Base-by-base conservation (phyloP, 2,329 filamentous ascomycete species). In the Fusarium coffeatum region DNA sequence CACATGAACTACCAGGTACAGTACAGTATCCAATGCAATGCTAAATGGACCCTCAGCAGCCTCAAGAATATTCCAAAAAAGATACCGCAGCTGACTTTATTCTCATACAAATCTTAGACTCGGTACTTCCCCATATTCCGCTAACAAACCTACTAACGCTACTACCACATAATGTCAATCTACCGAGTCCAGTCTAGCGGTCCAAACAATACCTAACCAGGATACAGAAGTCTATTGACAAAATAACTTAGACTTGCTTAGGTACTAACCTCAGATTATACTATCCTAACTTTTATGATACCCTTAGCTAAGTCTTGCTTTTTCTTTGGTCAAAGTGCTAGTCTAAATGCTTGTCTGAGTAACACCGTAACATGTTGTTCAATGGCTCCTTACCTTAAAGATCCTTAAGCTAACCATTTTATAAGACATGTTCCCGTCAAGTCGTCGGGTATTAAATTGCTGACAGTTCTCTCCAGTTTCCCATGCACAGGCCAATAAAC, bases 1-100 rank as follows among this genome's bases (percentile, higher is more conserved):
- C 66, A 66, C 59, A 41, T 48, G 65, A 64, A 50, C 59, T 51
- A 37, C 34, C 9, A 37, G 34, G 34, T 30, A 30, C 28, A 30
- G 16, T 30, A 30, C 12, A 30, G 13, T n/a, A 37, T 37, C 34
- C 18, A 37, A 37, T n/a, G 18, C 41, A 43, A 22, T 48, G 40
- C 25, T 27, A 25, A 27, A 51, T 18, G 49, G 34, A 42, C 23
- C 34, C 49, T 41, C 23, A 53, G 23, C 20, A 20, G 18, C 32
- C 23, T 27, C 48, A 41, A 13, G 18, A 42, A 53, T 28, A 27
- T 28, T 40, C 8, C 34, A 18, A 53, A 34, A 37, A 42, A 16
- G 22, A 41, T 27, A 37, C 34, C 25, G 34, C 49, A 53, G 23
- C 23, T 53, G 49, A 53, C 25, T 41, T 53, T n/a, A 22, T 20